Evolutionary conservation across 148 eudicot genomes (phyloP), one percentile per base, ranked within the genome.

Genomic region (Suaeda aralocaspica): DNA sequence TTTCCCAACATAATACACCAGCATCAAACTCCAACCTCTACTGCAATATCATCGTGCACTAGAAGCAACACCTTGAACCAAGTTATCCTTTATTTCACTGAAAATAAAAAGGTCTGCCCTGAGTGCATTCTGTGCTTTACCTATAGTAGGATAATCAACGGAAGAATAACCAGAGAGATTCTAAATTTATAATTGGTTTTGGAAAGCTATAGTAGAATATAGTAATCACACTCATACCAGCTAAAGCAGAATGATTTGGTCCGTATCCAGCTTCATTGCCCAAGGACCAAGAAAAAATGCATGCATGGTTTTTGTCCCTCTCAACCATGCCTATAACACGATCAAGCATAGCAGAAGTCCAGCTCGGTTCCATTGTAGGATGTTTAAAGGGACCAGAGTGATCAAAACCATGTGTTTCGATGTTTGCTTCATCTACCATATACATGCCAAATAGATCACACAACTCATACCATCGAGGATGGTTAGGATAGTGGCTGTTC

Each of bases 381-480:
- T 93, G 98, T 80, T 86, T 93, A 36, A 83, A 57, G 53, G 87
- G 81, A 71, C 78, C 82, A 74, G 89, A 87, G 75, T 81, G 83
- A 82, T 87, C 84, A 82, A 93, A 93, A 68, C 98, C 98, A 74
- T 93, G 98, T 49, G 98, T 93, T 84, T 93, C 98, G 61, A 93
- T 93, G 78, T 93, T 93, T 67, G 98, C 98, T 83, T 93, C 98
- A 74, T 93, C 98, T 51, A 93, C 85, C 98, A 93, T 90, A 82
- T 93, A 93, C 96, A 93, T 87, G 71, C 98, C 98, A 80, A 90
- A 93, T 72, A 93, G 77, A 83, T 89, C 92, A 77, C 98, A 93
- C 56, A 93, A 81, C 86, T 93, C 98, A 58, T 93, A 93, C 98
- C 98, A 93, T 50, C 98, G 85, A 46, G 88, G 83, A 81, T 93